These are phyloP conservation scores for Aspergillus ellipticus DNA, from an alignment of 495 filamentous ascomycete genomes.

Conservation along the genomic window DNA sequence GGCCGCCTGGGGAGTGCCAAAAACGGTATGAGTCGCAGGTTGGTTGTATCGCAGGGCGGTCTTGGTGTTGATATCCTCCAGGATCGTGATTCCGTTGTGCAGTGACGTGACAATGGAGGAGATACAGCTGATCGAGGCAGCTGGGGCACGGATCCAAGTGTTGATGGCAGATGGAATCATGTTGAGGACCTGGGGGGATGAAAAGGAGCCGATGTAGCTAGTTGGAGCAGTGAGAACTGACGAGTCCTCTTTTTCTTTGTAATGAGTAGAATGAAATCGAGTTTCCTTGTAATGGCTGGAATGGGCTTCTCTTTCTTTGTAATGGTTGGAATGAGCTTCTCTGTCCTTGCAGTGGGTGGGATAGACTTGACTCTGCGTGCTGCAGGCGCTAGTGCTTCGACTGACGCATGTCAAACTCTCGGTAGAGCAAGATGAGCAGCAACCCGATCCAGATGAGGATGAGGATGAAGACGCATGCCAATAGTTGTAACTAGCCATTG, in stretches of 20 bases:
- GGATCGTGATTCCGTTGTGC: not conserved
- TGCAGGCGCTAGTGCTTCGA: not conserved
- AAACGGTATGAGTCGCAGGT: not conserved
- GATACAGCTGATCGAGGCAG: not conserved
- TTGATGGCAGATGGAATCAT: not conserved
- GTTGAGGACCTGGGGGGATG: not conserved
- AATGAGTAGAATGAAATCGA: no score
- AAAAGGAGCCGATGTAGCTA: not conserved
- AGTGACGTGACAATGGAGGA: not conserved
- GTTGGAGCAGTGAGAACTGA: not conserved
- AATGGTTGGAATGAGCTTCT: no score
- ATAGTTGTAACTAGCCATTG: not conserved
- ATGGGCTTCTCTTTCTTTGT: no score
- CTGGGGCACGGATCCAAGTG: not conserved
- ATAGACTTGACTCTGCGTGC: not conserved
- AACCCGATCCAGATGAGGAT: not conserved
- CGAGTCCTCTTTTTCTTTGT: not conserved
- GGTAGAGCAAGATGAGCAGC: not conserved
- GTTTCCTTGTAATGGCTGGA: no score
- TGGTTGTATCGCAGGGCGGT: not conserved
- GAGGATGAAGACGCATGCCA: not conserved
- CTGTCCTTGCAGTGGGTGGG: not conserved
- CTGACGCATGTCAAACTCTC: not conserved
- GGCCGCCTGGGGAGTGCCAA: not conserved
- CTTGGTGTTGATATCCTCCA: not conserved